Conservation (phyloP, 805 yeast species). For the Clavispora vitiphila region DNA sequence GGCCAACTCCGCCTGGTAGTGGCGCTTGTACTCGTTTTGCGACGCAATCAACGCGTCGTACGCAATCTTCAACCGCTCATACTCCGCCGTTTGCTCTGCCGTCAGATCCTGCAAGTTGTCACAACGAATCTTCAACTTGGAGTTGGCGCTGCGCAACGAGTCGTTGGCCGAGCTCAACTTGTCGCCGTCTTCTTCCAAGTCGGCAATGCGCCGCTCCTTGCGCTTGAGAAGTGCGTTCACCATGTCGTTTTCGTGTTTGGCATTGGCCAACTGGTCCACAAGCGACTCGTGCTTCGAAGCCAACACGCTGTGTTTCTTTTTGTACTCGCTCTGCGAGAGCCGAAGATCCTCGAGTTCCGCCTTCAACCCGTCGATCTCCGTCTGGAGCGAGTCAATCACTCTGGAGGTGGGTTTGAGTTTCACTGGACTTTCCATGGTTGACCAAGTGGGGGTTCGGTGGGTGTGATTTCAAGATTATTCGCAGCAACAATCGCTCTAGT, state of each 20-base stretch:
- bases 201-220: constrained; percentile 63
- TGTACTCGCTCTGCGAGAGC: constrained; percentile 41
- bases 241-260: constrained; percentile 76
- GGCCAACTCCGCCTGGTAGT: constrained; percentile 41
- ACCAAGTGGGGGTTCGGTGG: background rate
- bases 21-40: constrained; percentile 48
- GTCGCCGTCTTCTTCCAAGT: constrained; percentile 55
- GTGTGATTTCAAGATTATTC: background rate
- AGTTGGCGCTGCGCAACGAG: constrained; percentile 43
- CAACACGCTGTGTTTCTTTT: constrained; percentile 46
- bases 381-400: constrained; percentile 53
- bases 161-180: constrained; percentile 46
- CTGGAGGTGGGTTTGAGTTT: constrained; percentile 22
- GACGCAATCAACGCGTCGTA: constrained; percentile 53
- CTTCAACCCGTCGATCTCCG: constrained; percentile 39
- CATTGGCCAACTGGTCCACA: constrained; percentile 60
- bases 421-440: constrained; percentile 17
- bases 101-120: constrained; percentile 45
- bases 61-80: constrained; percentile 50
- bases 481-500: constrained; percentile 1
- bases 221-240: constrained; percentile 62
- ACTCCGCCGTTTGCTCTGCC: constrained; percentile 43
- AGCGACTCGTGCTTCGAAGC: constrained; percentile 47
- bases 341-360: constrained; percentile 39
- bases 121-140: constrained; percentile 46